A percentile compares a stretch with the other conserved stretches of the same genome.
Conservation (phyloP, 2,329 filamentous ascomycete species). For the Alternaria conjuncta region DNA sequence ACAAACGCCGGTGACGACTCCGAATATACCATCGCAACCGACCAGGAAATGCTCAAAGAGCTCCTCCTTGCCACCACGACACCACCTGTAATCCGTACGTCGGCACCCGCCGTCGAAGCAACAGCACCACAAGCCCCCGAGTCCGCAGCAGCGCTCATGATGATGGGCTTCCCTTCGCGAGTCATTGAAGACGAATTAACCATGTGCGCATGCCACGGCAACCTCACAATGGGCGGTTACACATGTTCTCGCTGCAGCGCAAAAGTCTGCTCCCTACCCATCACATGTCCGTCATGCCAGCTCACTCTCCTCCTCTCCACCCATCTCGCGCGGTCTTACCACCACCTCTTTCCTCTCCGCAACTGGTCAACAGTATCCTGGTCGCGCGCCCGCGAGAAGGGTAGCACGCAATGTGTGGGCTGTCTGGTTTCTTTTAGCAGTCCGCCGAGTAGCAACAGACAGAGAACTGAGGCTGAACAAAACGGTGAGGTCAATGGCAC, state of each 20-base stretch:
- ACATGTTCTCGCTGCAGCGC: slow-evolving; percentile 85
- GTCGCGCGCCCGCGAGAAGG: slow-evolving; percentile 65
- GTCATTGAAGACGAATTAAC: slow-evolving; percentile 75
- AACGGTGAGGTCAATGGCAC: slow-evolving; percentile 18
- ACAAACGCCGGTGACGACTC: slow-evolving; percentile 82
- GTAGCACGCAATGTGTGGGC: slow-evolving; percentile 70
- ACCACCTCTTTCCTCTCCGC: slow-evolving; percentile 60
- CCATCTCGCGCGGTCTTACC: slow-evolving; percentile 48
- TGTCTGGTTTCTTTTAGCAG: slow-evolving; percentile 76
- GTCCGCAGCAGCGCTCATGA: slow-evolving; percentile 68
- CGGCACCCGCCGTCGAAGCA: slow-evolving; percentile 35
- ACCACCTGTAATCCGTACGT: slow-evolving; percentile 79
- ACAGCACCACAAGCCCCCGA: slow-evolving; percentile 45
- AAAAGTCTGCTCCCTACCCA: slow-evolving; percentile 88
- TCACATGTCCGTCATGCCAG: slow-evolving; percentile 89
- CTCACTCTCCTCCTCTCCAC: slow-evolving; percentile 94
- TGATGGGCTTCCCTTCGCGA: slow-evolving; percentile 97
- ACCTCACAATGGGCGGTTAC: slow-evolving; percentile 83
- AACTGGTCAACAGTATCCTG: slow-evolving; percentile 94
- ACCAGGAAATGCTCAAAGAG: slow-evolving; percentile 87
- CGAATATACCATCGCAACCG: slow-evolving; percentile 82
- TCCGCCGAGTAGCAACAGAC: slow-evolving; percentile 20
- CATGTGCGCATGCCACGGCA: slow-evolving; percentile 90
- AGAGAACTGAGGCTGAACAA: slow-evolving; percentile 16
- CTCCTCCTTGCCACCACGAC: slow-evolving; percentile 89